These are phyloP conservation scores for Phialophora verrucosa DNA, from an alignment of 2,329 filamentous ascomycete species.

Conservation along the genomic window DNA sequence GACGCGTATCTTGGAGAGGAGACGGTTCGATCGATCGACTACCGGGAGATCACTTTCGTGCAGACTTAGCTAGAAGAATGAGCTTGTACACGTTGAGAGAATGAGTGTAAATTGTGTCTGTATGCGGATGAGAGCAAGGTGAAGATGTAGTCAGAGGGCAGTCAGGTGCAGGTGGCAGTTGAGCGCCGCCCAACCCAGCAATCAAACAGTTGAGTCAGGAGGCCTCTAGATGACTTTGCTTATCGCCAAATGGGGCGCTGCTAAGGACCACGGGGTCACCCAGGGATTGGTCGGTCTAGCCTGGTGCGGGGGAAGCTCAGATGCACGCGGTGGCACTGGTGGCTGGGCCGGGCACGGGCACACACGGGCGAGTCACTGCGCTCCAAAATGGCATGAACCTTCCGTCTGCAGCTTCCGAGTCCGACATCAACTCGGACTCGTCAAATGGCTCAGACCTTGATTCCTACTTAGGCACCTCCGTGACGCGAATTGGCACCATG, in stretches of 20 bases:
- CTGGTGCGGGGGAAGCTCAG: constrained; percentile 8
- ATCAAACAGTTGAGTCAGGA: constrained; percentile 22
- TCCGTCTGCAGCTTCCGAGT: background rate
- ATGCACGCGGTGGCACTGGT: background rate
- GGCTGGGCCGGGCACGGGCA: constrained; percentile 3
- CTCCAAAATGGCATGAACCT: constrained; percentile 2
- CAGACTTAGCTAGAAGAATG: background rate
- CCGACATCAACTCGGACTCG: background rate
- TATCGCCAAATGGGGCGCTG: constrained; percentile 9
- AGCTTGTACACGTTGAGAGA: background rate
- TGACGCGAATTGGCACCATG: background rate
- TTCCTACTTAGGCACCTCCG: background rate
- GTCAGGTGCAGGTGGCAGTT: constrained; percentile 10
- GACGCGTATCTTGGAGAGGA: constrained; percentile 18
- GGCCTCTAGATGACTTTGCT: constrained; percentile 12
- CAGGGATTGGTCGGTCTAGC: background rate
- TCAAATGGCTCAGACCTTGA: background rate
- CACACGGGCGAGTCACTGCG: background rate
- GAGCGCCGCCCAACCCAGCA: background rate
- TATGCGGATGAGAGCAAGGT: constrained; percentile 7
- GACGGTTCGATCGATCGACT: background rate
- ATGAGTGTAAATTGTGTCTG: background rate
- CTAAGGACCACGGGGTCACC: background rate
- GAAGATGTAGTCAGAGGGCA: constrained; percentile 15
- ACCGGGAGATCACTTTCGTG: background rate